Percentiles rank a stretch among this genome's conserved stretches.
phyloP scores from a whole-genome alignment of 1,139 yeast species.

The Kodamaea sp. region DNA sequence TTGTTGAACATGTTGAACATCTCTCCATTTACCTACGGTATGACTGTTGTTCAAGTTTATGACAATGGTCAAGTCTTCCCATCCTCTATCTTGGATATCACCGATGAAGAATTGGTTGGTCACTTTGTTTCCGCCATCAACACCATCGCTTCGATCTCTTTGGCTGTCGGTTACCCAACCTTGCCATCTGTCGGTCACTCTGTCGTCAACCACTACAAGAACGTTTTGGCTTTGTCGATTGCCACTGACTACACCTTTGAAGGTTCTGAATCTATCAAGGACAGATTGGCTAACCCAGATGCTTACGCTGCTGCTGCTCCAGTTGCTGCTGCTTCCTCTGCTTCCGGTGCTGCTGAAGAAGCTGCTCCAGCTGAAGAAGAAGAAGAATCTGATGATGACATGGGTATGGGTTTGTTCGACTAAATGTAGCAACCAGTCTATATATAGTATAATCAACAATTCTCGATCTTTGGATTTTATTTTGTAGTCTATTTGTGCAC shows the following conservation, averaged over 20 bases:
- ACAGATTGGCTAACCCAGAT: slow-evolving; percentile 75
- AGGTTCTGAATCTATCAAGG: slow-evolving; percentile 98
- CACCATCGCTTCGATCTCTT: slow-evolving; percentile 92
- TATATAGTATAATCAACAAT: neutral
- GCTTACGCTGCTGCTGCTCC: slow-evolving; percentile 99
- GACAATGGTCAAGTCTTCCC: slow-evolving; percentile 99
- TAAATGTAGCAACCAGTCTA: slow-evolving; percentile 38
- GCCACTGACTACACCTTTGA: slow-evolving; percentile 99
- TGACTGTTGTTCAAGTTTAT: slow-evolving; percentile 94
- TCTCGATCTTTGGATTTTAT: neutral
- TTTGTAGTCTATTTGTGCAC: neutral
- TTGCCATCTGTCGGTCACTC: slow-evolving; percentile 99
- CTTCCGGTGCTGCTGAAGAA: slow-evolving; percentile 65
- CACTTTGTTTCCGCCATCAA: slow-evolving; percentile 92
- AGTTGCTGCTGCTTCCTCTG: slow-evolving; percentile 85
- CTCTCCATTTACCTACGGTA: slow-evolving; percentile 99
- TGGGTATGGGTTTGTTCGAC: slow-evolving; percentile 99
- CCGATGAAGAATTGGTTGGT: slow-evolving; percentile 90
- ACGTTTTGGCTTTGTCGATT: slow-evolving; percentile 94
- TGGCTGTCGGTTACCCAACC: slow-evolving; percentile 99
- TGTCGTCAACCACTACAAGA: slow-evolving; percentile 98
- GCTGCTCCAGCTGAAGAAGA: slow-evolving; percentile 67
- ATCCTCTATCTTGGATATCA: slow-evolving; percentile 93
- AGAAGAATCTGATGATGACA: slow-evolving; percentile 73
- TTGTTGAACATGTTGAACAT: slow-evolving; percentile 99